These are phyloP conservation scores for Phytophthora podocarpi DNA, from an alignment of 352 stramenopile species.

Conservation along the genomic window DNA sequence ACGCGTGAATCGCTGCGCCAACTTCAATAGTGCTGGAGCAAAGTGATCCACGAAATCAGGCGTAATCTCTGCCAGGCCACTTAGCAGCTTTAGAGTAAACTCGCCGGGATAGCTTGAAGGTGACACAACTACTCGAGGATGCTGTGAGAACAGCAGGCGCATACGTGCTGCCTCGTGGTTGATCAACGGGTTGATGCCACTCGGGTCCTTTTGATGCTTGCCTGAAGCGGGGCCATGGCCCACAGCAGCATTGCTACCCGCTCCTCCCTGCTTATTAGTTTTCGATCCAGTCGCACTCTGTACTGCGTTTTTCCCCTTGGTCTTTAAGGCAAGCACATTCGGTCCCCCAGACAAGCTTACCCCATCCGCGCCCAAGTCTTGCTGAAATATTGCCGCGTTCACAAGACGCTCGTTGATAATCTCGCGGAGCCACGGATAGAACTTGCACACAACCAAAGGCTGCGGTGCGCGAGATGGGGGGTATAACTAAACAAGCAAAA, in stretches of 20 bases:
- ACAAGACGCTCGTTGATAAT: conserved; percentile 84
- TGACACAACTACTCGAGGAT: conserved; percentile 46
- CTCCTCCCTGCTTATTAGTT: conserved; percentile 31
- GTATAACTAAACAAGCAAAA: conserved; percentile 61
- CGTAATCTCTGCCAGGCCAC: conserved; percentile 53
- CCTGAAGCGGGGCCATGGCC: conserved; percentile 13
- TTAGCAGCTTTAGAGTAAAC: conserved; percentile 74
- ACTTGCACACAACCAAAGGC: conserved; percentile 83
- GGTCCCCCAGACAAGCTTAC: conserved; percentile 13
- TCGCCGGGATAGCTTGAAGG: conserved; percentile 68
- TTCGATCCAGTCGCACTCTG: conserved; percentile 31
- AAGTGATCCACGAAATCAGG: conserved; percentile 84
- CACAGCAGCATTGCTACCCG: conserved; percentile 6
- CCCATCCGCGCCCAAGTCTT: conserved; percentile 40
- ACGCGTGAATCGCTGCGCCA: conserved; percentile 83
- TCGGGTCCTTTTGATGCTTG: conserved; percentile 52
- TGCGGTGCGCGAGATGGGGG: conserved; percentile 69
- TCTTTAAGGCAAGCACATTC: conserved; percentile 29
- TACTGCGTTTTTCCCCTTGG: conserved; percentile 44
- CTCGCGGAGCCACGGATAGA: conserved; percentile 88
- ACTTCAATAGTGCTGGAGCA: conserved; percentile 74
- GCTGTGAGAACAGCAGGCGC: conserved; percentile 52
- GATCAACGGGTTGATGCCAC: conserved; percentile 48
- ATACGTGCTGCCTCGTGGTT: conserved; percentile 65
- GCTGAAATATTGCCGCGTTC: conserved; percentile 65